Conservation (phyloP, 345 rosid genomes). For the Firmiana major region DNA sequence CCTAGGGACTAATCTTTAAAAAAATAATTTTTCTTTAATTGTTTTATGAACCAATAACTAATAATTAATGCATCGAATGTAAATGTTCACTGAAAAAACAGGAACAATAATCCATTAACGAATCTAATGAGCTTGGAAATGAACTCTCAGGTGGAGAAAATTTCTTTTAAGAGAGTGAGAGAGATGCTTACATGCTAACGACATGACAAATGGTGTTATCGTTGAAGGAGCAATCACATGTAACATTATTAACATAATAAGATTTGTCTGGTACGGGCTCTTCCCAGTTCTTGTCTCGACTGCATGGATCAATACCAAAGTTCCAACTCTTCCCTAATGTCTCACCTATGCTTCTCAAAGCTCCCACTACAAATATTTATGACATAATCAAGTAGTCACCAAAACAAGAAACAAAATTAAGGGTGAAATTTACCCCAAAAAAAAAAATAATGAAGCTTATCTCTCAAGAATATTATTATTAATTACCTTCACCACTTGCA, state of each 20-base stretch:
- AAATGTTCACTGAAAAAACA: background rate
- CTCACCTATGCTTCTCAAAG: conserved; percentile 34
- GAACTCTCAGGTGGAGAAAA: background rate
- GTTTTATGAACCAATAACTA: too few relatives aligned
- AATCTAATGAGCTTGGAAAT: background rate
- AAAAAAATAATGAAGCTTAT: too few relatives aligned
- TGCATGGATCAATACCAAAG: conserved; percentile 51
- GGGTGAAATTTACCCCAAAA: background rate
- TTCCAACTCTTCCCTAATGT: conserved; percentile 51
- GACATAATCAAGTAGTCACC: too few relatives aligned
- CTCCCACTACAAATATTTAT: conserved; percentile 31
- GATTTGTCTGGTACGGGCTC: too few relatives aligned
- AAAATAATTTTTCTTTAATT: too few relatives aligned
- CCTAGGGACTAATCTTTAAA: too few relatives aligned
- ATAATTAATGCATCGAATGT: background rate
- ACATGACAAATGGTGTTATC: conserved; percentile 38
- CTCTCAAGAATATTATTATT: too few relatives aligned
- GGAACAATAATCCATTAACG: background rate
- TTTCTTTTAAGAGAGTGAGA: background rate
- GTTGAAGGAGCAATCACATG: conserved; percentile 37
- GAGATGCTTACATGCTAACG: background rate
- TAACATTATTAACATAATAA: conserved; percentile 18
- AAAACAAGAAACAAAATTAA: background rate
- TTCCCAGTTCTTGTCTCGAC: too few relatives aligned
- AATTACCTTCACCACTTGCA: conserved; percentile 33